phyloP scores from a whole-genome alignment of 179 eudicot species.

The Silene vulgaris region DNA sequence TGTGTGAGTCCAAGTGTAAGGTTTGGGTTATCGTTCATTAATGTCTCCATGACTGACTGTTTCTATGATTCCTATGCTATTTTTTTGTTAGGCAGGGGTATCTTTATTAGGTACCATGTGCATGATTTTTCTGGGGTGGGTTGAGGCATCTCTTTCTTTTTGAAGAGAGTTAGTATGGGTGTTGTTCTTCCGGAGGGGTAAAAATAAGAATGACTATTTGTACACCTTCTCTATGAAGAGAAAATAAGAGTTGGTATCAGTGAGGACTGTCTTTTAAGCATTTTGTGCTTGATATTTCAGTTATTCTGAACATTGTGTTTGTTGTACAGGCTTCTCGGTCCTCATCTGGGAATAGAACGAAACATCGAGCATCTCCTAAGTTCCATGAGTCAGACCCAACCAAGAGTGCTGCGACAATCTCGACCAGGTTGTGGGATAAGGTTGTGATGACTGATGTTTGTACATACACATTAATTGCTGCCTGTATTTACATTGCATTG shows the following conservation, averaged over 20 bases:
- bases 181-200: neutral
- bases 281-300: neutral
- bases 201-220: neutral
- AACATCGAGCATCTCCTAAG: slow-evolving; percentile 57
- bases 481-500: neutral
- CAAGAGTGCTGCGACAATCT: slow-evolving; percentile 23
- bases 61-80: neutral
- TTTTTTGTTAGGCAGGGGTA: neutral
- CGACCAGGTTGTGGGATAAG: slow-evolving; percentile 71
- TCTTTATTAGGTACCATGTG: neutral
- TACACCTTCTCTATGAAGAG: neutral
- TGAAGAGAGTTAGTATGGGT: neutral
- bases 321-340: slow-evolving; percentile 37
- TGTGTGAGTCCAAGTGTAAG: neutral
- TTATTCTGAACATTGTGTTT: slow-evolving; percentile 14
- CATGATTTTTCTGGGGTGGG: neutral
- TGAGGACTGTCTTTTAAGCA: neutral
- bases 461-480: neutral
- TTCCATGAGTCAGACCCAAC: slow-evolving; percentile 41
- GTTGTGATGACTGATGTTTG: slow-evolving; percentile 27
- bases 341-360: slow-evolving; percentile 54
- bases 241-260: neutral
- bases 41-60: neutral
- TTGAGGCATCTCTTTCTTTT: slow-evolving; percentile 5
- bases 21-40: slow-evolving; percentile 2